Base-by-base conservation (phyloP, 2,329 filamentous ascomycete species). In the Xylaria sp. region DNA sequence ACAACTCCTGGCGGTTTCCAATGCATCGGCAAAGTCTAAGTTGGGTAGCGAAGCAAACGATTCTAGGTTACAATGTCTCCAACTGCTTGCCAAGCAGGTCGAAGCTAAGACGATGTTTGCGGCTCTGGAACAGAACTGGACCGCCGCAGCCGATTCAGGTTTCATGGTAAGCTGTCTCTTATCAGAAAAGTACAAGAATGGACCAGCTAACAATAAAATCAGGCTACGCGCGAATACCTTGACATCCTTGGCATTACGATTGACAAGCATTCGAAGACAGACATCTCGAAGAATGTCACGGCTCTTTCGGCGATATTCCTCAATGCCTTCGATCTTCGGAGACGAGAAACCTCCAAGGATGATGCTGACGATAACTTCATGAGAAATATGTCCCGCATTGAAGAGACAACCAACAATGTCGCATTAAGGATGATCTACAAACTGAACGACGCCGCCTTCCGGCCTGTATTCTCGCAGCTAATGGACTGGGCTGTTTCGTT, bases 341-440 rank as follows among this genome's bases (percentile, higher is more conserved):
- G 86, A 57, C 75, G 82, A 48, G 77, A 84, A 19, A 69, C 73
- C 21, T 70, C 71, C 8, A 78, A 81, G 55, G 74, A 79, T 26
- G 74, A 82, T 1, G 71, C 77, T 20, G 70, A 68, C 51, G 64
- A 65, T 50, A 64, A 65, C 9, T 71, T 77, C 34, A 67, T 78
- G 16, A 73, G 80, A 13, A 75, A 81, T 41, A 71, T 90, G 5
- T 72, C 78, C 18, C 76, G 79, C 39, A 77, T 91, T 11, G 91
- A 96, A 68, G 74, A 76, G 1, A 76, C 78, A 9, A 67, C 90
- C 61, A 88, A 91, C 68, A 83, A 88, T 8, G 85, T 89, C 11
- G 84, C 87, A 0, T 83, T 99, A 54, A 90, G 91, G 72, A 94
- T 97, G 86, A 89, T 96, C 49, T 91, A 96, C 78, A 97, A 97